A percentile compares a stretch with the other conserved stretches of the same genome.
Evolutionary conservation across 2,329 filamentous ascomycete species (phyloP).

Genomic region (Penicillium decumbens): DNA sequence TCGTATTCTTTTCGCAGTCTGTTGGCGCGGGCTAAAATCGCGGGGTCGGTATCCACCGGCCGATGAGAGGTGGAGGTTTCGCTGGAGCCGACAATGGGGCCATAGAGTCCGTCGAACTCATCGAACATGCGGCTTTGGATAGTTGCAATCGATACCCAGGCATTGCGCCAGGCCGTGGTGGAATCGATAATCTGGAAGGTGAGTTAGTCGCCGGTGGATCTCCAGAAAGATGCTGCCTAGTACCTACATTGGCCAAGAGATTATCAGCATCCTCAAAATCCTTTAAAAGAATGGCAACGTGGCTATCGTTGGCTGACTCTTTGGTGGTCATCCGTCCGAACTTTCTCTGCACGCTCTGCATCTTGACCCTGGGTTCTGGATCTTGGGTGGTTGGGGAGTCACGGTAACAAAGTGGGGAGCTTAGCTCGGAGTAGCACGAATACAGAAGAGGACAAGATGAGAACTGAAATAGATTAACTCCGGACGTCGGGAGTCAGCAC

Average conservation of each 20-base stretch:
- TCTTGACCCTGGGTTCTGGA: constrained; percentile 30
- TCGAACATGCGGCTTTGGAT: constrained; percentile 63
- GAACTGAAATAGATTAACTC: too few species aligned
- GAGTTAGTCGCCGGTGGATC: constrained; percentile 6
- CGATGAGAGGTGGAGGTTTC: constrained; percentile 54
- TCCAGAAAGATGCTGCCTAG: constrained; percentile 37
- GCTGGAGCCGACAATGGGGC: constrained; percentile 65
- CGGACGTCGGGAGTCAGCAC: neutral
- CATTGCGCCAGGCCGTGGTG: constrained; percentile 70
- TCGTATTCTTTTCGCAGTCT: constrained; percentile 63
- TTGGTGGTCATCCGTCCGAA: constrained; percentile 65
- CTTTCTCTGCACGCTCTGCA: constrained; percentile 60
- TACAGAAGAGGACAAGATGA: neutral
- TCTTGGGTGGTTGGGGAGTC: constrained; percentile 13
- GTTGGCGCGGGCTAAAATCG: constrained; percentile 60
- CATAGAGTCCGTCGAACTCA: constrained; percentile 69
- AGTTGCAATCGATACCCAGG: constrained; percentile 68
- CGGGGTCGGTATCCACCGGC: constrained; percentile 57
- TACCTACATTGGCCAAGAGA: constrained; percentile 62
- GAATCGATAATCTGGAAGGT: constrained; percentile 64
- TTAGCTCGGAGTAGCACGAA: neutral
- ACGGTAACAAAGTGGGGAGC: neutral
- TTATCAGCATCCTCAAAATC: constrained; percentile 78
- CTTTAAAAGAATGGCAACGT: constrained; percentile 67
- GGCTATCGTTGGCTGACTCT: constrained; percentile 68